Conservation (phyloP, 805 yeast species). For the Myxozyma monticola region DNA sequence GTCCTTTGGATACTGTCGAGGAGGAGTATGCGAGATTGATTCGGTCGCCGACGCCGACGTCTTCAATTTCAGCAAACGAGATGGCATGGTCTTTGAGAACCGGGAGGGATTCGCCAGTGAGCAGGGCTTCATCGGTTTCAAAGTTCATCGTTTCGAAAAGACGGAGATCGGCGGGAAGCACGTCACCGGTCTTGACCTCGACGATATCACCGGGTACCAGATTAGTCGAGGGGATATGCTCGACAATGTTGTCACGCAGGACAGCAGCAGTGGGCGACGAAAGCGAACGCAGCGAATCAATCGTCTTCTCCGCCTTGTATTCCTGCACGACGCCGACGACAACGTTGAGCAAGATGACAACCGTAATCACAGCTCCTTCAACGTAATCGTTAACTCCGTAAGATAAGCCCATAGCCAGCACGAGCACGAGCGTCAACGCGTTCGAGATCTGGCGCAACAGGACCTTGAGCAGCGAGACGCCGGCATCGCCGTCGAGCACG, state of each 20-base stretch:
- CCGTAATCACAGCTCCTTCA: constrained; percentile 77
- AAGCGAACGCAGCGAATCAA: constrained; percentile 67
- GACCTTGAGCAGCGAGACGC: constrained; percentile 55
- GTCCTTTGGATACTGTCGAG: constrained; percentile 69
- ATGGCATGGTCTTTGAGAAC: constrained; percentile 54
- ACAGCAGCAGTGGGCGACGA: constrained; percentile 72
- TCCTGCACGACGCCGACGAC: constrained; percentile 71
- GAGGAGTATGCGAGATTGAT: constrained; percentile 71
- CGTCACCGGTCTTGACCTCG: constrained; percentile 65
- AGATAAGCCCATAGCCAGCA: constrained; percentile 49
- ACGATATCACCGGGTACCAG: constrained; percentile 77
- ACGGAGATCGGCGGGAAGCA: constrained; percentile 73
- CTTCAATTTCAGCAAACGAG: constrained; percentile 41
- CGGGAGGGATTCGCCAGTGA: constrained; percentile 67
- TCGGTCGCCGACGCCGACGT: constrained; percentile 69
- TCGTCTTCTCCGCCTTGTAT: constrained; percentile 71
- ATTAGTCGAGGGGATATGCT: constrained; percentile 58
- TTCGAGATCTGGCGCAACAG: constrained; percentile 67
- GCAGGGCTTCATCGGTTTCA: constrained; percentile 68
- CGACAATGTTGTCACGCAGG: constrained; percentile 58
- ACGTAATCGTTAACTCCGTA: constrained; percentile 76
- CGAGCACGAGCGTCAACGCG: constrained; percentile 69
- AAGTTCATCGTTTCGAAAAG: constrained; percentile 59
- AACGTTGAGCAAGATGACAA: constrained; percentile 64
- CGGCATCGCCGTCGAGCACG: constrained; percentile 58